Evolutionary conservation across 257 asterid genomes (phyloP).

Genomic region (Jacaranda mimosifolia): DNA sequence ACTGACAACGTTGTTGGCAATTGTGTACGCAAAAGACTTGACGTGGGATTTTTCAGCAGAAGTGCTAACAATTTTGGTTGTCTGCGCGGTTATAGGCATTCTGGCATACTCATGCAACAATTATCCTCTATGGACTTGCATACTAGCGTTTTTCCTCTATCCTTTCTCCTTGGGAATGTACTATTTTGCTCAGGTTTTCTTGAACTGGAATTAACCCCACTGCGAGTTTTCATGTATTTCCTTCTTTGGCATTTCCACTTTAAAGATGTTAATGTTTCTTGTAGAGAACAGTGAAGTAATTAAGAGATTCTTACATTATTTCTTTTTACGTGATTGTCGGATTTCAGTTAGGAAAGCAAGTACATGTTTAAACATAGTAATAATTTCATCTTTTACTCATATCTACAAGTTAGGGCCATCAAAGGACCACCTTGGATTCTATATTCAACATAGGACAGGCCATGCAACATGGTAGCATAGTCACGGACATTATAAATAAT

Average conservation of each 20-base stretch:
- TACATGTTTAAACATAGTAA: too few species aligned
- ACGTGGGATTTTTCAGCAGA: slow-evolving; percentile 73
- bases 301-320: too few species aligned
- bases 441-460: too few species aligned
- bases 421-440: too few species aligned
- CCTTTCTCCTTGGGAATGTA: slow-evolving; percentile 56
- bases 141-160: slow-evolving; percentile 59
- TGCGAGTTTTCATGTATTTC: neutral
- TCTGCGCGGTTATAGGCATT: slow-evolving; percentile 41
- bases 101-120: slow-evolving; percentile 50
- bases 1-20: slow-evolving; percentile 54
- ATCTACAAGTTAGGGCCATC: too few species aligned
- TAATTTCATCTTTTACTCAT: too few species aligned
- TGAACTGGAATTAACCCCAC: slow-evolving; percentile 43
- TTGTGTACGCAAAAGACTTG: slow-evolving; percentile 62
- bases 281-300: too few species aligned
- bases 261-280: neutral
- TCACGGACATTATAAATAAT: too few species aligned
- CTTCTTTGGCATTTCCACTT: neutral
- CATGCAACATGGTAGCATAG: too few species aligned
- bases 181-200: slow-evolving; percentile 49
- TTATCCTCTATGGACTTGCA: slow-evolving; percentile 63
- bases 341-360: too few species aligned
- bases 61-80: slow-evolving; percentile 56
- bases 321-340: too few species aligned